These are phyloP conservation scores for Mucor circinelloides DNA, from an alignment of 371 early-diverging fungal species.

Conservation along the genomic window DNA sequence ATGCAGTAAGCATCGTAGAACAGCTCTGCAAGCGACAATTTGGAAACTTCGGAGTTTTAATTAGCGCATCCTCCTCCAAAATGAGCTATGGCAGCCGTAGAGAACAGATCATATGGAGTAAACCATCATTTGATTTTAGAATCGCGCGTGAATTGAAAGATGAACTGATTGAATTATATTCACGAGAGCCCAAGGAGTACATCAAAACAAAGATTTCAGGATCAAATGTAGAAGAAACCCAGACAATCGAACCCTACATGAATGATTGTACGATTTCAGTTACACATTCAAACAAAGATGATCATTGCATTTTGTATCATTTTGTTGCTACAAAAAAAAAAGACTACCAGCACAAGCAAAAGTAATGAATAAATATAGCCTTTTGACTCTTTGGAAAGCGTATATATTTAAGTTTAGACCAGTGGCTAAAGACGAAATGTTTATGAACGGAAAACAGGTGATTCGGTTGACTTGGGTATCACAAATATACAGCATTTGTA, in stretches of 20 bases:
- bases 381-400: not conserved
- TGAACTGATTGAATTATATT: not conserved
- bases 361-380: not conserved
- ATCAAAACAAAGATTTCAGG: not conserved
- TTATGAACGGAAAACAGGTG: not conserved
- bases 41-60: no score
- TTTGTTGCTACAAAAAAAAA: not conserved
- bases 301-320: not conserved
- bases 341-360: no score
- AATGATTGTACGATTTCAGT: not conserved
- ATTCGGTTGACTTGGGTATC: not conserved
- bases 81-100: no score
- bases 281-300: not conserved
- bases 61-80: no score
- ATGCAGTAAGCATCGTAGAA: no score
- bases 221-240: not conserved
- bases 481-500: not conserved
- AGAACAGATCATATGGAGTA: not conserved
- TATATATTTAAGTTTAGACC: not conserved
- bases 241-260: not conserved
- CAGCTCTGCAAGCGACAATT: no score
- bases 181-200: not conserved
- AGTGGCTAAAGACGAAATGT: not conserved
- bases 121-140: not conserved
- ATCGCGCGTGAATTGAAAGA: not conserved